Evolutionary conservation across 2,329 filamentous ascomycete genomes (phyloP), one percentile per base, ranked within the genome.

Genomic region (Diaporthe eres): DNA sequence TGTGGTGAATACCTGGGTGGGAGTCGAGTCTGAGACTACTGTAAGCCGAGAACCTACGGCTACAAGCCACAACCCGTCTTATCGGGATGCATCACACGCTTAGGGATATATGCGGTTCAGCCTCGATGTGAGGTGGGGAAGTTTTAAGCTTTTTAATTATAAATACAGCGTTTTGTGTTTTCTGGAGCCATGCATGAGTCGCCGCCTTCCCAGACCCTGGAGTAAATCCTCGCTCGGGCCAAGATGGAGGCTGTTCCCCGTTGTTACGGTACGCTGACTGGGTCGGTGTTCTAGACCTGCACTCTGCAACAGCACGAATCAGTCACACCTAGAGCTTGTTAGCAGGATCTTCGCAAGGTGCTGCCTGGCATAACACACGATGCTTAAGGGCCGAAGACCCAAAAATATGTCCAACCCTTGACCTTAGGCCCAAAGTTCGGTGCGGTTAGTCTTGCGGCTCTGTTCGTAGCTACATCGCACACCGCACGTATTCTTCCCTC

Each of bases 11-110:
- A 72, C 70, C 5, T 49, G 42, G 70, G 44, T 72, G 1, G 42
- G 34, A 8, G 70, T 72, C 15, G 42, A 72, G 55, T 61, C 70
- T 13, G 70, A 72, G 39, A 72, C 55, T 44, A 22, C 57, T n/a
- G 31, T 8, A 1, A 58, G n/a, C 12, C 47, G 63, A 53, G 65
- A 39, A 31, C 34, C 47, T 1, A 34, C 1, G 34, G 34, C 1
- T 28, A 10, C 22, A 7, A 13, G 28, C 47, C 47, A 39, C 31
- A 25, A 17, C 13, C 39, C 47, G 9, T 53, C 31, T 4, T 51
- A 28, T 15, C 34, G 65, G 8, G 65, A 68, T 8, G 34, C 13
- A n/a, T 7, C 2, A 19, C 15, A 68, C 7, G 17, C 47, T 53
- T 68, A 39, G 47, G 22, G 28, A 25, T 4, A 17, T 25, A 51